Conservation (phyloP, 768 basidiomycete species). For the Termitomyces eurrhizus region DNA sequence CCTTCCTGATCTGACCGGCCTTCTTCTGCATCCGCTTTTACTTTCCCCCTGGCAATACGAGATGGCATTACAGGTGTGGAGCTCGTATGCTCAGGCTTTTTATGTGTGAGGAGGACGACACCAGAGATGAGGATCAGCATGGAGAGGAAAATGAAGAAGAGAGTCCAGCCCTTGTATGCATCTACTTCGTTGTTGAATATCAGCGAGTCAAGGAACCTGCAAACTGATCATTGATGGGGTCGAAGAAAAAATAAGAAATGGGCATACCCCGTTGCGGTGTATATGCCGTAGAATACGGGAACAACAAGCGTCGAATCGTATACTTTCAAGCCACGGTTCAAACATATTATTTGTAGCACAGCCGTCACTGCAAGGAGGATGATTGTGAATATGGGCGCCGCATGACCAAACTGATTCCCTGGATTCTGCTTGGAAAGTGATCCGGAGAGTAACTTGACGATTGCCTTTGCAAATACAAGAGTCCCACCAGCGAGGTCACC, state of each 20-base stretch:
- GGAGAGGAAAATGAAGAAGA: conserved; percentile 84
- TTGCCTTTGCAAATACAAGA: conserved; percentile 77
- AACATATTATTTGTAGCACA: conserved; percentile 85
- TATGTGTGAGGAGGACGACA: conserved; percentile 90
- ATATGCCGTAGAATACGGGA: conserved; percentile 92
- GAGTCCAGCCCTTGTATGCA: conserved; percentile 84
- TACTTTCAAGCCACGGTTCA: conserved; percentile 85
- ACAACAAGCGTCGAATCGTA: conserved; percentile 92
- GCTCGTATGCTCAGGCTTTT: conserved; percentile 68
- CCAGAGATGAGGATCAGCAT: conserved; percentile 85
- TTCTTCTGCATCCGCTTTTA: conserved; percentile 19
- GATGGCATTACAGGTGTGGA: conserved; percentile 30
- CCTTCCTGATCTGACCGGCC: conserved; percentile 16
- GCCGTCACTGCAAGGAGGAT: conserved; percentile 69
- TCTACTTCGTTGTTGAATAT: conserved; percentile 85
- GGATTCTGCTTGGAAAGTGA: conserved; percentile 75
- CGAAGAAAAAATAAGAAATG: not conserved
- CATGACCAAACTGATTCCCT: conserved; percentile 84
- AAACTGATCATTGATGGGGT: not conserved
- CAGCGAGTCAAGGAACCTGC: conserved; percentile 45
- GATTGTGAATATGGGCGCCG: conserved; percentile 75
- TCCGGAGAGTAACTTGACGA: conserved; percentile 76
- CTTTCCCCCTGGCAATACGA: conserved; percentile 20
- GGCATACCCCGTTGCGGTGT: conserved; percentile 74
- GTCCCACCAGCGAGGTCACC: conserved; percentile 88